Evolutionary conservation across 139 green algal genomes (phyloP), one percentile per base, ranked within the genome.

Genomic region (Desmodesmus armatus): DNA sequence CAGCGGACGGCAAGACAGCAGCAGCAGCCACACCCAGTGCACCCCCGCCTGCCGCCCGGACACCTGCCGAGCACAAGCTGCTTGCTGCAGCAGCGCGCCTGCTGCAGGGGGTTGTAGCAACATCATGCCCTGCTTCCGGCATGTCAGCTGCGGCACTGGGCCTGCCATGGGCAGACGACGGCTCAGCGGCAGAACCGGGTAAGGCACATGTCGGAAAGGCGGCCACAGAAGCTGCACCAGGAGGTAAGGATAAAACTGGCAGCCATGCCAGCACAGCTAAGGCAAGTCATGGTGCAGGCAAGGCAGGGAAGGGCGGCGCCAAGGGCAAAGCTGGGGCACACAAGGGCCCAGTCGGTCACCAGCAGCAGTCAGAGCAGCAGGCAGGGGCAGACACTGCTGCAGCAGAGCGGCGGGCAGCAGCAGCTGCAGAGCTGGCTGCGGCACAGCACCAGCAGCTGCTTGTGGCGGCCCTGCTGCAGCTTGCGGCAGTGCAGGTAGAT

Each of bases 41-140:
- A 40, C n/a, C n/a, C n/a, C n/a, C n/a, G n/a, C n/a, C n/a, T n/a
- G n/a, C n/a, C n/a, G n/a, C n/a, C n/a, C n/a, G n/a, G n/a, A n/a
- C n/a, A n/a, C n/a, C n/a, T n/a, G 40, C 89, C 23, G 89, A 93
- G 77, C 13, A 49, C 5, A 23, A n/a, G 31, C 83, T 93, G 71
- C 82, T 93, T 58, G 85, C 88, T 35, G 51, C 33, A 33, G 87
- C 89, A 41, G 80, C 66, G 11, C 3, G 17, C 53, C 86, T 89
- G 35, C 47, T 93, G 40, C 70, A 72, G 9, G 40, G 51, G 25
- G 83, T 85, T 2, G 29, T 90, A 53, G 78, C 37, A 65, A 63
- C n/a, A 47, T 70, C 49, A 40, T 44, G n/a, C 2, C 71, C 35
- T 49, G 35, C 51, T 33, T 69, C 49, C 25, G 66, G 39, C 21